phyloP scores from a whole-genome alignment of 345 rosid genomes.

The Hypericum androsaemum region DNA sequence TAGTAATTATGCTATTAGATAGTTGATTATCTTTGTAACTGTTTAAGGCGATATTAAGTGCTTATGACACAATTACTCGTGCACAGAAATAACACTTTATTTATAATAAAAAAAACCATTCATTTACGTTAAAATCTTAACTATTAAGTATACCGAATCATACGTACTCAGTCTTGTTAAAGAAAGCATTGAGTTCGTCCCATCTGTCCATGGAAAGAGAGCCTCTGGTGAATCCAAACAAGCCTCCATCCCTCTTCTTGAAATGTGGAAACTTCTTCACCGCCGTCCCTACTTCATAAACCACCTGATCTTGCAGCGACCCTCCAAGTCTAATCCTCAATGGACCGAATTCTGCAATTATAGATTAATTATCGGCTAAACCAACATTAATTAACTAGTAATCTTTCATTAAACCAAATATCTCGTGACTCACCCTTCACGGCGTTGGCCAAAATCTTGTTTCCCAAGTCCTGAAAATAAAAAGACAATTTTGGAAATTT shows the following conservation, averaged over 20 bases:
- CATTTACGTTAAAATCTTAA: neutral
- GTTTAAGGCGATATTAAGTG: too few species aligned
- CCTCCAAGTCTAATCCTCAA: constrained; percentile 43
- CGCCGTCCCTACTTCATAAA: constrained; percentile 30
- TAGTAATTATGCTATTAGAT: too few species aligned
- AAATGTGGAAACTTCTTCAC: constrained; percentile 26
- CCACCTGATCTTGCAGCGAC: constrained; percentile 42
- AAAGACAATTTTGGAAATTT: neutral
- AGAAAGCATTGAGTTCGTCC: constrained; percentile 36
- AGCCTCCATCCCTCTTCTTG: constrained; percentile 7
- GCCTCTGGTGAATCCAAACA: constrained; percentile 47
- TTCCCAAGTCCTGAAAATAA: constrained; percentile 35
- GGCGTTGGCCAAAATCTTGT: constrained; percentile 39
- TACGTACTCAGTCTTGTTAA: constrained; percentile 37
- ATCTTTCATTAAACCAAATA: neutral
- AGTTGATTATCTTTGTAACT: too few species aligned
- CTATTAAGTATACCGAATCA: too few species aligned
- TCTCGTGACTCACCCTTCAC: constrained; percentile 29
- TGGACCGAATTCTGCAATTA: constrained; percentile 32
- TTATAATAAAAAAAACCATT: too few species aligned
- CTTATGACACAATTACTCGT: too few species aligned
- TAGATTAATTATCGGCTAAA: neutral
- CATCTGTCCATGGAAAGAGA: constrained; percentile 41
- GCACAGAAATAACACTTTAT: too few species aligned
- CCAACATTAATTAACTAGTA: neutral